A percentile compares a stretch with the other conserved stretches of the same genome.
phyloP scores from a whole-genome alignment of 1,284 basidiomycete genomes.

The Cutaneotrichosporon cutaneum region DNA sequence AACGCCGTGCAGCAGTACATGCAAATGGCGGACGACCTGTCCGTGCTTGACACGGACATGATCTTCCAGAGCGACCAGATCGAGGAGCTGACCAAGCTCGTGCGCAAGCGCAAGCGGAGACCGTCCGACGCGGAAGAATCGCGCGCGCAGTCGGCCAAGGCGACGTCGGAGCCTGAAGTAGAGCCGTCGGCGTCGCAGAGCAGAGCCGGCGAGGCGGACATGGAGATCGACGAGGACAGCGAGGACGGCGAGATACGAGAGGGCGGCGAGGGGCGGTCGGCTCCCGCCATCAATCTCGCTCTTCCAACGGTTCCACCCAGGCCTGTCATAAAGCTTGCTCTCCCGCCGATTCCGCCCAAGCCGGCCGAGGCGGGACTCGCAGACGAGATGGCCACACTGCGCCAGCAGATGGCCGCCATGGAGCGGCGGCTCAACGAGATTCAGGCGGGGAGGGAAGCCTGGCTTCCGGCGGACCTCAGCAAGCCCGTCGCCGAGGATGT shows the following conservation, averaged over 20 bases:
- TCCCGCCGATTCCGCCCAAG: too few relatives aligned
- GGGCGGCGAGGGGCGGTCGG: not conserved
- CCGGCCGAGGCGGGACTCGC: not conserved
- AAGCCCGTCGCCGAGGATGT: not conserved
- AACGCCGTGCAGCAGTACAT: not conserved
- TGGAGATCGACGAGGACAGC: slow-evolving; percentile 9
- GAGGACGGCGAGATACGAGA: not conserved
- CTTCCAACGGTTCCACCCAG: not conserved
- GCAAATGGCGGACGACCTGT: not conserved
- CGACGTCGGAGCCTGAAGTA: not conserved
- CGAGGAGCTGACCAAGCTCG: not conserved
- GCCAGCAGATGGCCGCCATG: slow-evolving; percentile 3
- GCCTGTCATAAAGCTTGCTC: too few relatives aligned
- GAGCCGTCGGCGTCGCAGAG: not conserved
- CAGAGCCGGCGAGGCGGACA: slow-evolving; percentile 1
- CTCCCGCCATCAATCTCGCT: not conserved
- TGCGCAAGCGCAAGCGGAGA: not conserved
- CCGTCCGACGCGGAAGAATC: not conserved
- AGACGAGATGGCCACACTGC: not conserved
- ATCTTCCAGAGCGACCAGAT: not conserved
- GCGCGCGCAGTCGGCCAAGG: not conserved
- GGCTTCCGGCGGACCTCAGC: not conserved
- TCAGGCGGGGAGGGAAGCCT: too few relatives aligned
- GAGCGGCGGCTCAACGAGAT: not conserved
- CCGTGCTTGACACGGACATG: not conserved